phyloP scores from a whole-genome alignment of 495 filamentous ascomycete genomes.

The Aspergillus mulundensis region DNA sequence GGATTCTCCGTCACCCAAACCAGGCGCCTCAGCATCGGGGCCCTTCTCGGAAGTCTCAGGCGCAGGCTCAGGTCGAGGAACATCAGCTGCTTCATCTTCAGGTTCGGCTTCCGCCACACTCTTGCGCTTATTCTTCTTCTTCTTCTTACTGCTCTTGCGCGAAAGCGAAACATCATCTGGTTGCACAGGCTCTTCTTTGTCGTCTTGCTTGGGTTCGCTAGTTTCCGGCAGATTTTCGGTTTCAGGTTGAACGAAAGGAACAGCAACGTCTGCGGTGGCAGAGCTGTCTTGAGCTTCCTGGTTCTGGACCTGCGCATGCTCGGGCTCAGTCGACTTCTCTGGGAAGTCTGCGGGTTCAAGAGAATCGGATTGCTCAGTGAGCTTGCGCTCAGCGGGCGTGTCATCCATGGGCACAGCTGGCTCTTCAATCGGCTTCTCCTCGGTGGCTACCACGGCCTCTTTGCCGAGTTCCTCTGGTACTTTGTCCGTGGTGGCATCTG shows the following conservation, averaged over 20 bases:
- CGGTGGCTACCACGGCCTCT: neutral
- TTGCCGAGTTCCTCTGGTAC: neutral
- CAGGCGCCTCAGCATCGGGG: neutral
- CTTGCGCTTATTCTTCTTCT: slow-evolving; percentile 35
- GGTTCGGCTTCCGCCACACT: slow-evolving; percentile 13
- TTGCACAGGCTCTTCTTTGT: slow-evolving; percentile 3
- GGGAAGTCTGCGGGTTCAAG: neutral
- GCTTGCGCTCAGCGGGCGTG: neutral
- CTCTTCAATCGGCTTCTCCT: neutral
- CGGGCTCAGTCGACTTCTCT: neutral
- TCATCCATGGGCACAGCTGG: neutral
- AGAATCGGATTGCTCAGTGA: neutral
- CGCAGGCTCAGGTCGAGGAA: neutral
- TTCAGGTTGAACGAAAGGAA: neutral
- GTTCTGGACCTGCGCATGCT: neutral
- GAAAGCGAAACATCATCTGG: slow-evolving; percentile 13
- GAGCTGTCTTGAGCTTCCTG: neutral
- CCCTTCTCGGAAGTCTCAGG: slow-evolving; percentile 25
- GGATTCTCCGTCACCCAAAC: neutral
- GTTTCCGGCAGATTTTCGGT: neutral
- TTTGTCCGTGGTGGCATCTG: neutral
- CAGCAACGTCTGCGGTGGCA: neutral
- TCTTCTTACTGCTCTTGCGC: slow-evolving; percentile 25
- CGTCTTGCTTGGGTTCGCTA: slow-evolving; percentile 9
- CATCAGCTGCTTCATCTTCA: slow-evolving; percentile 1